These are phyloP conservation scores for Tolypocladium pustulatum DNA, from an alignment of 2,329 filamentous ascomycete species.

Conservation along the genomic window DNA sequence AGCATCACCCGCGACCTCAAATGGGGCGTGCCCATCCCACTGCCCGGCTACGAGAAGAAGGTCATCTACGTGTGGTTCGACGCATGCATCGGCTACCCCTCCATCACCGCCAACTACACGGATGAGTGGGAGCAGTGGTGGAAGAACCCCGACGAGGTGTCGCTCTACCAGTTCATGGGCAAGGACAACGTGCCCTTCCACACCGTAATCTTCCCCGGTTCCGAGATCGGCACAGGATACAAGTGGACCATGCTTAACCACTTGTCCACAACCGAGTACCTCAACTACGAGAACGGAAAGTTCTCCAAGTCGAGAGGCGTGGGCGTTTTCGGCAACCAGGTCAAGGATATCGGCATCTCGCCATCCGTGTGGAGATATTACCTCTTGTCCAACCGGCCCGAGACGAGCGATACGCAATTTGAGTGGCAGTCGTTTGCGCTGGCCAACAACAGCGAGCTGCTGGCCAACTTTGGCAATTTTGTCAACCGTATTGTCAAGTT, in stretches of 20 bases:
- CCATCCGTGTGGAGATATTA: conserved; percentile 92
- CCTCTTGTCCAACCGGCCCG: conserved; percentile 73
- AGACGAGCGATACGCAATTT: conserved; percentile 80
- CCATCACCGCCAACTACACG: conserved; percentile 85
- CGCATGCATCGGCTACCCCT: conserved; percentile 89
- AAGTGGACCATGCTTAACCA: conserved; percentile 86
- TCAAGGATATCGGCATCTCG: conserved; percentile 73
- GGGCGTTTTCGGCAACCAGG: conserved; percentile 86
- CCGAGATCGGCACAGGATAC: conserved; percentile 72
- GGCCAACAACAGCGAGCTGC: conserved; percentile 81
- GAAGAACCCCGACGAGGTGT: conserved; percentile 79
- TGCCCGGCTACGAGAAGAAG: conserved; percentile 42
- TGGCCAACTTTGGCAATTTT: conserved; percentile 66
- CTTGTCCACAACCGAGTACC: conserved; percentile 76
- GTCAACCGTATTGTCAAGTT: conserved; percentile 68
- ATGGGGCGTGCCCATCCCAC: conserved; percentile 62
- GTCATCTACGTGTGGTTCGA: conserved; percentile 94
- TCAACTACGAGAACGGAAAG: conserved; percentile 83
- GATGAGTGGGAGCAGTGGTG: conserved; percentile 89
- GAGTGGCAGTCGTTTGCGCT: conserved; percentile 78
- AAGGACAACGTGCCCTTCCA: conserved; percentile 60
- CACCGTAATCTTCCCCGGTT: conserved; percentile 83
- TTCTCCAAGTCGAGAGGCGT: conserved; percentile 87
- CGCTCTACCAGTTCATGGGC: conserved; percentile 91
- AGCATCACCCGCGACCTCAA: conserved; percentile 88